Conservation (phyloP, 2,329 filamentous ascomycete genomes). For the Rhinocladiella mackenziei region DNA sequence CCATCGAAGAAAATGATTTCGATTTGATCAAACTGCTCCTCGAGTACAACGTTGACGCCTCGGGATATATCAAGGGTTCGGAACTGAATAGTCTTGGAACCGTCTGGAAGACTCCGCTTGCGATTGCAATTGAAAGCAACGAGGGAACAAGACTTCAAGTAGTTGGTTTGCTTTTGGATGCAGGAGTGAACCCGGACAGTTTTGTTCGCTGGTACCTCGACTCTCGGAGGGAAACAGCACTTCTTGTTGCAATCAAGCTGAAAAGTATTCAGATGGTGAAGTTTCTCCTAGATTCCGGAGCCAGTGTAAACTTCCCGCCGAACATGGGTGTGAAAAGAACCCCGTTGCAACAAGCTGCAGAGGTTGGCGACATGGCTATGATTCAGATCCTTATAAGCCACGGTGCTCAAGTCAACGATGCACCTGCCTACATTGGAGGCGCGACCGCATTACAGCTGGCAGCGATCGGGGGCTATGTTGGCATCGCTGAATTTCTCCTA, state of each 20-base stretch:
- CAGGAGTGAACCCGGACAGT: not conserved
- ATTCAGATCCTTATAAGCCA: not conserved
- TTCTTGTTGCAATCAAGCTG: not conserved
- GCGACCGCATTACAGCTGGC: not conserved
- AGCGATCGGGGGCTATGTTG: not conserved
- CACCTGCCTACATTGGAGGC: not conserved
- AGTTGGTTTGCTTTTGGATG: not conserved
- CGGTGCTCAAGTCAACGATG: not conserved
- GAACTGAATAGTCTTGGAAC: not conserved
- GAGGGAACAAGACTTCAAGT: not conserved
- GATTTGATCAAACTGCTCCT: conserved; percentile 3
- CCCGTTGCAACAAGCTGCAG: not conserved
- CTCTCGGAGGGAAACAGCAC: not conserved
- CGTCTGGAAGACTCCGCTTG: not conserved
- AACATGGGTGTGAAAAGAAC: not conserved
- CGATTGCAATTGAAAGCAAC: not conserved
- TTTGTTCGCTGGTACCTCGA: not conserved
- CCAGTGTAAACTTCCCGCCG: not conserved
- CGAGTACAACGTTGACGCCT: not conserved
- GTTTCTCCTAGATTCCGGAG: not conserved
- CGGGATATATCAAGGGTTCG: not conserved
- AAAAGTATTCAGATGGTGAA: not conserved
- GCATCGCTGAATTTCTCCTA: not conserved
- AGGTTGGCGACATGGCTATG: not conserved
- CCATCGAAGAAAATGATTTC: not conserved